Conservation (phyloP, 208 protist species). For the Trypanosoma cruzi region DNA sequence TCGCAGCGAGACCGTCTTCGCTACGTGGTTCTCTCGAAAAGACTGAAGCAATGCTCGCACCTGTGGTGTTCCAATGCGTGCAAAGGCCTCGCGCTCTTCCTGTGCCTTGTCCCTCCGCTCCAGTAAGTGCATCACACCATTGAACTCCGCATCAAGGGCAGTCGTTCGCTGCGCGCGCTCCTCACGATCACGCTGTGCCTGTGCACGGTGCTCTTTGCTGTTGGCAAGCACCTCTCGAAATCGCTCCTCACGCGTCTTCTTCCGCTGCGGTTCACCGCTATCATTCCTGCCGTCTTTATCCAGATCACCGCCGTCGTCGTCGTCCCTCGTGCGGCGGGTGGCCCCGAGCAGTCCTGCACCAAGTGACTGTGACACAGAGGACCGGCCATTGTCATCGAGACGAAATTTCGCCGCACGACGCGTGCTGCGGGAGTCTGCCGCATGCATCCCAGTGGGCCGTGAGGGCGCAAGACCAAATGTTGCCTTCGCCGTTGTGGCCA, state of each 20-base stretch:
- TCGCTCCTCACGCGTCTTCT: conserved; percentile 55
- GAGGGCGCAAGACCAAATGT: conserved; percentile 25
- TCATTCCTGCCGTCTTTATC: conserved; percentile 19
- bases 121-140: conserved; percentile 66
- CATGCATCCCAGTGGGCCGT: conserved; percentile 5
- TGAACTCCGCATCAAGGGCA: conserved; percentile 72
- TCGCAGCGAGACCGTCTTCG: conserved; percentile 51
- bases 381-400: conserved; percentile 10
- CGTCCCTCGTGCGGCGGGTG: conserved; percentile 8
- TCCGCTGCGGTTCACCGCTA: conserved; percentile 29
- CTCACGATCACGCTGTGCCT: conserved; percentile 67
- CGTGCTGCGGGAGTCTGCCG: conserved; percentile 29
- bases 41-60: conserved; percentile 54
- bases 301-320: conserved; percentile 7
- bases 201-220: conserved; percentile 59
- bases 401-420: conserved; percentile 42
- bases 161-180: conserved; percentile 57
- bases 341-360: conserved; percentile 24
- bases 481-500: conserved; percentile 16
- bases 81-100: conserved; percentile 69
- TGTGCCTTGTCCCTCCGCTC: conserved; percentile 55
- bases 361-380: conserved; percentile 14
- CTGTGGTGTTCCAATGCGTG: conserved; percentile 51
- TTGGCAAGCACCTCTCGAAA: conserved; percentile 71
- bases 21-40: conserved; percentile 35